Base-by-base conservation (phyloP, 352 stramenopile genomes). In the Pilasporangium apinafurcum region DNA sequence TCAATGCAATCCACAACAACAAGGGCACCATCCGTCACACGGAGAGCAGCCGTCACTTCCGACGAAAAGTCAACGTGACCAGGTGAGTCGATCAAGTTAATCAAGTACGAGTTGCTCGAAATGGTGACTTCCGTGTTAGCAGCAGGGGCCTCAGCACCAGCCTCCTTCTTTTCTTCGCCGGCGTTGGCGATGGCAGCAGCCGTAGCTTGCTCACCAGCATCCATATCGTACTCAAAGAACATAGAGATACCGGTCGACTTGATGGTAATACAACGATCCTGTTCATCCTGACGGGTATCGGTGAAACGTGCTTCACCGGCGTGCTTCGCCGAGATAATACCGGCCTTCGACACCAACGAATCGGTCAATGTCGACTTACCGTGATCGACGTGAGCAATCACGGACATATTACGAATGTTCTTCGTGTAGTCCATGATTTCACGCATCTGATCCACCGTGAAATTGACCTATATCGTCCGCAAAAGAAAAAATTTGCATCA, bases 21-120 rank as follows among this genome's bases (percentile, higher is more conserved):
- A 18, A 99, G 84, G 44, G 97, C 97, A 78, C 97, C 97, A 67
- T 99, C 97, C 51, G 96, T 99, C 37, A 99, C 95, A 95, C 96
- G 96, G 37, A 99, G 89, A 34, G 97, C 96, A 48, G 96, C 95
- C 44, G 96, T 99, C 39, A 99, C 96, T 73, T 99, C 97, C 18
- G 93, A 98, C 29, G 94, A 99, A 65, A 99, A 99, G 81, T 99
- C 97, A 68, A 99, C 97, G 96, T 99, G 97, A 89, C 97, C 97
- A 44, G 97, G 96, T 47, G 95, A 99, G 78, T 99, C 97, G 67
- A 99, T 99, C 48, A 99, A 74, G 82, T 99, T 99, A 79, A 99
- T 99, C 51, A 99, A 63, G 78, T 98, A 99, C 47, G 89, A 98
- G 60, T 98, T 99, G 60, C 98, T 86, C 36, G 77, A 96, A 63